These are phyloP conservation scores for Phytophthora nicotianae DNA, from an alignment of 352 stramenopile species.

Conservation along the genomic window DNA sequence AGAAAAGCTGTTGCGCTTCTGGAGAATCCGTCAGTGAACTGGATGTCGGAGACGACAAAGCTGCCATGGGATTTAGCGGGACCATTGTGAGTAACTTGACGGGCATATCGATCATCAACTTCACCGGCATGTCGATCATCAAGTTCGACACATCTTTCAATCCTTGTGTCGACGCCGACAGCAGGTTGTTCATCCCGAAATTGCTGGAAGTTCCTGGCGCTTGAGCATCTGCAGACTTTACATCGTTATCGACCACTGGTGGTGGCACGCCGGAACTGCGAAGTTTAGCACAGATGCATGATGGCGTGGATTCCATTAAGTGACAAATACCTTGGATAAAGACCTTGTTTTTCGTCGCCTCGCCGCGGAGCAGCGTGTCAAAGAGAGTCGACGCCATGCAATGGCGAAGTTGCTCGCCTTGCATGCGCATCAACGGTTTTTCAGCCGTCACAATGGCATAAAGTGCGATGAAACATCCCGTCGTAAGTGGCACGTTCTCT, in stretches of 20 bases:
- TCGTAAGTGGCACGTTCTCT: conserved; percentile 21
- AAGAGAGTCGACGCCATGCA: conserved; percentile 70
- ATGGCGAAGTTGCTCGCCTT: conserved; percentile 69
- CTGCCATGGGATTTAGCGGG: conserved; percentile 29
- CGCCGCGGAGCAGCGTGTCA: conserved; percentile 47
- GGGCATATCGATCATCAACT: conserved; percentile 53
- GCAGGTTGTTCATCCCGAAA: conserved; percentile 54
- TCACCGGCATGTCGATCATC: conserved; percentile 78
- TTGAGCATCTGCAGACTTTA: background rate
- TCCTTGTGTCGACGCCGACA: conserved; percentile 69
- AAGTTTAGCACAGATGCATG: conserved; percentile 62
- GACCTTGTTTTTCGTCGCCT: conserved; percentile 24
- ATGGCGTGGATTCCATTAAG: conserved; percentile 69
- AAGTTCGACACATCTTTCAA: conserved; percentile 68
- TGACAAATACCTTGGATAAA: conserved; percentile 50
- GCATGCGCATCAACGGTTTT: conserved; percentile 74
- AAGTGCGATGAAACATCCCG: conserved; percentile 42
- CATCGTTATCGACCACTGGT: background rate
- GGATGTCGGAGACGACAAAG: conserved; percentile 38
- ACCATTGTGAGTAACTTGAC: conserved; percentile 41
- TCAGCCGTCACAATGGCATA: conserved; percentile 60
- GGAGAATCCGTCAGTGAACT: conserved; percentile 33
- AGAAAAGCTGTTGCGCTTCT: conserved; percentile 54
- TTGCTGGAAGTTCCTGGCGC: conserved; percentile 2
- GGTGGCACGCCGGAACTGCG: conserved; percentile 41